These are phyloP conservation scores for Rhizophagus sp. DNA, from an alignment of 192 early-diverging fungal genomes.

Conservation along the genomic window DNA sequence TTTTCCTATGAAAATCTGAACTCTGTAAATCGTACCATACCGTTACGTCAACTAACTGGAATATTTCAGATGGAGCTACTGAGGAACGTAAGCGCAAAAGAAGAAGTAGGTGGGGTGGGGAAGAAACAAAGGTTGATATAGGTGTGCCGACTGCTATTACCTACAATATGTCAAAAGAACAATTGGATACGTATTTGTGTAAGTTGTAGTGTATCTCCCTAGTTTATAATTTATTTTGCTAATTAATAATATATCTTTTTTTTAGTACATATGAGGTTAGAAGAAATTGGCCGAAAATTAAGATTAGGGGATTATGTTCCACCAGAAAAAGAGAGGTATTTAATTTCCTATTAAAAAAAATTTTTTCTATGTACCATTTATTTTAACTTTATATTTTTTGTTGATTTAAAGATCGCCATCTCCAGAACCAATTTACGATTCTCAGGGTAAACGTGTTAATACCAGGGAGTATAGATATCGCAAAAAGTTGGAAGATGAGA, in stretches of 20 bases:
- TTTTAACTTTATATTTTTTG: not conserved
- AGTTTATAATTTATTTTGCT: not conserved
- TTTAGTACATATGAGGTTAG: slow-evolving; percentile 80
- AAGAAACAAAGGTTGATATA: slow-evolving; percentile 69
- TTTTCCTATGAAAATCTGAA: slow-evolving; percentile 3
- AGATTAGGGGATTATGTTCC: slow-evolving; percentile 84
- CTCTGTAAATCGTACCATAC: not conserved
- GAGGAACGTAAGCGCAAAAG: slow-evolving; percentile 66
- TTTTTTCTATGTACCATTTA: not conserved
- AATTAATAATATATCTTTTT: not conserved
- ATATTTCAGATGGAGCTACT: slow-evolving; percentile 34
- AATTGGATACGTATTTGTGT: slow-evolving; percentile 78
- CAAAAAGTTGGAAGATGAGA: slow-evolving; percentile 91
- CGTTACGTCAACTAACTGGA: slow-evolving; percentile 28
- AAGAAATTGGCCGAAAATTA: slow-evolving; percentile 86
- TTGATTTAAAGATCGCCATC: slow-evolving; percentile 82
- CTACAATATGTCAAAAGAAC: slow-evolving; percentile 72
- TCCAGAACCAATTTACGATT: slow-evolving; percentile 88
- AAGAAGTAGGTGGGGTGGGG: slow-evolving; percentile 89
- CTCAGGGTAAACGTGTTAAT: slow-evolving; percentile 94
- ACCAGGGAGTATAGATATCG: slow-evolving; percentile 92
- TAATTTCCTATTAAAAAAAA: not conserved
- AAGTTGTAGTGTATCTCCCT: slow-evolving; percentile 24
- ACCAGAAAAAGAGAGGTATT: slow-evolving; percentile 70
- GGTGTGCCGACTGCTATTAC: slow-evolving; percentile 80